Evolutionary conservation across 257 asterid genomes (phyloP).

Genomic region (Rauvolfia tetraphylla): DNA sequence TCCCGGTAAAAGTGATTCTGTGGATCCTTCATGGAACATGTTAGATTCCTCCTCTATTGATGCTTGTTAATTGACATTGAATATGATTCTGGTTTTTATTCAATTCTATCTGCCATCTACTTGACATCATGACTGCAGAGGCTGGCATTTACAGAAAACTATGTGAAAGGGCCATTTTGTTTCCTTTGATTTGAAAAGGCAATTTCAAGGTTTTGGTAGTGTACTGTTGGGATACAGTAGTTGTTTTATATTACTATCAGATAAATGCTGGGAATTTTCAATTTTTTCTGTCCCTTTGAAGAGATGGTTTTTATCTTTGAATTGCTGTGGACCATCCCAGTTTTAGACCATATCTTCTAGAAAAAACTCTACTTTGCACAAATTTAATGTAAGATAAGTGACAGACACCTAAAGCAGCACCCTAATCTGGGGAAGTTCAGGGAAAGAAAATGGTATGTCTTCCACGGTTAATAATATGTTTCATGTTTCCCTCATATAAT

Average conservation of each 20-base stretch:
- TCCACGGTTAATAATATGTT: background rate
- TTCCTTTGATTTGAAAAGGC: background rate
- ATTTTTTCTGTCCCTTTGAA: background rate
- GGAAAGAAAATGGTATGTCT: background rate
- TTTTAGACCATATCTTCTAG: background rate
- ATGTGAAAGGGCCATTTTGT: background rate
- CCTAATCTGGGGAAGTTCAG: background rate
- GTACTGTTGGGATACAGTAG: background rate
- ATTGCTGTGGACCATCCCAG: background rate
- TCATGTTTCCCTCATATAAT: background rate
- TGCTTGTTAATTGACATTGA: background rate
- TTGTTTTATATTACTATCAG: background rate
- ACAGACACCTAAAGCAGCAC: background rate
- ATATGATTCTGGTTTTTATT: background rate
- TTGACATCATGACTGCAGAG: background rate
- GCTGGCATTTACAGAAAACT: background rate
- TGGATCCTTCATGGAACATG: background rate
- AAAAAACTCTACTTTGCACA: background rate
- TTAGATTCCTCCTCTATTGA: background rate
- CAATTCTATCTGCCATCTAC: background rate
- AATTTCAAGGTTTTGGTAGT: background rate
- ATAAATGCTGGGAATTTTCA: background rate
- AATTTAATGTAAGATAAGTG: background rate
- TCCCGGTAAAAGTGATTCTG: too few relatives aligned
- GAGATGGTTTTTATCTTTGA: background rate